Base-by-base conservation (phyloP, 768 basidiomycete species). In the Trametes maxima region DNA sequence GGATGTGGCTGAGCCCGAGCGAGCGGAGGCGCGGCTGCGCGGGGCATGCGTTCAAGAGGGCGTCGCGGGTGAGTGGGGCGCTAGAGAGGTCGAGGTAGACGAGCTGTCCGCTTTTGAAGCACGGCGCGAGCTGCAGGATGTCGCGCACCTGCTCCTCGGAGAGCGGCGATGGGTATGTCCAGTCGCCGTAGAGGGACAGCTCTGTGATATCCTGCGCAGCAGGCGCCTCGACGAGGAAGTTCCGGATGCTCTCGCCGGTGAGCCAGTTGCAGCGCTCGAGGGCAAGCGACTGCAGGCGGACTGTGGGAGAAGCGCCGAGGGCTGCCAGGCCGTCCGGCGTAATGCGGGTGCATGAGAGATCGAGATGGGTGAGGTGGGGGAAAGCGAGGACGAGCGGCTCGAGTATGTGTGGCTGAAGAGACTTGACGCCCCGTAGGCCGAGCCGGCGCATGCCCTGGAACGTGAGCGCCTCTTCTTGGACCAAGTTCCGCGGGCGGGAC, bases 11-110 rank as follows among this genome's bases (percentile, higher is more conserved):
- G 24, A 99, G 82, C 5, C 97, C 96, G 40, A 98, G 79, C 19
- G 94, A 94, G 57, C 95, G 87, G 25, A 99, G 79, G 45, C 80
- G 80, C 2, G 85, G 86, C 72, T 93, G 93, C 7, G 85, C 75
- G 17, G 81, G 80, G 69, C 86, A 86, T 0, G 76, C 70, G 11
- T 79, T 77, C 16, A 68, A 64, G 6, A 88, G 73, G 7, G 88
- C 74, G 8, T 81, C 78, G 46, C 77, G 73, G 5, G 88, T 89
- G 54, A 98, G 66, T 0, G 90, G 89, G 5, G 90, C 78, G 63
- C 90, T 92, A 14, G 95, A 97, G 33, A 99, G 74, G 73, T 99
- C 96, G 64, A 99, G 83, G 74, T 95, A 97, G 12, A 86, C 82
- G 42, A 99, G 78, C 60, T 85, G 74, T 10, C 92, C 90, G 50